These are phyloP conservation scores for Aureobasidium subglaciale DNA, from an alignment of 2,329 filamentous ascomycete genomes.

Conservation along the genomic window DNA sequence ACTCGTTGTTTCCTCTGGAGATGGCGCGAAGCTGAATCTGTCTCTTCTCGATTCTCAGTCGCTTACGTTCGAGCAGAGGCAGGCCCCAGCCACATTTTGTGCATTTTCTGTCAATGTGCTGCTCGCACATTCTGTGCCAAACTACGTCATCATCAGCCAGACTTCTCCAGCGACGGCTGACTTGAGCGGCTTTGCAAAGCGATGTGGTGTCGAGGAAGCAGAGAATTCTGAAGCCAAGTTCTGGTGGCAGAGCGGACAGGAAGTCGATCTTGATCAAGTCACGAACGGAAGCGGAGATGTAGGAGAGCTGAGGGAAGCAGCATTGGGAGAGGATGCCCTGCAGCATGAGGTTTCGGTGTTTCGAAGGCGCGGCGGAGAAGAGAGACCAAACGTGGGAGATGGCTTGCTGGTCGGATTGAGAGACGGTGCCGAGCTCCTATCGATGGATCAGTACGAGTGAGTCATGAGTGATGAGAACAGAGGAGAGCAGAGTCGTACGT, in stretches of 20 bases:
- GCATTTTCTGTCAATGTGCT: slow-evolving; percentile 90
- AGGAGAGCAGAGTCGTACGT: slow-evolving; percentile 44
- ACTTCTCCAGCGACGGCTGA: slow-evolving; percentile 78
- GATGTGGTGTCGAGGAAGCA: slow-evolving; percentile 90
- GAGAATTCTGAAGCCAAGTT: slow-evolving; percentile 89
- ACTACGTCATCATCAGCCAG: slow-evolving; percentile 96
- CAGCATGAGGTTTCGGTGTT: slow-evolving; percentile 92
- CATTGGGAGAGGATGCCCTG: slow-evolving; percentile 94
- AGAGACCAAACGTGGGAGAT: slow-evolving; percentile 97
- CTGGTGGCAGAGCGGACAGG: slow-evolving; percentile 75
- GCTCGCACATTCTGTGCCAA: slow-evolving; percentile 97
- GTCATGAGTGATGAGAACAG: background rate
- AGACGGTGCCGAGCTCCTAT: slow-evolving; percentile 73
- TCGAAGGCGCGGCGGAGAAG: slow-evolving; percentile 89
- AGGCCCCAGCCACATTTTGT: slow-evolving; percentile 94
- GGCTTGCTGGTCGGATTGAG: slow-evolving; percentile 81
- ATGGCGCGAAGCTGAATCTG: slow-evolving; percentile 68
- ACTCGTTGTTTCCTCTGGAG: slow-evolving; percentile 49
- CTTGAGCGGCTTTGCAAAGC: slow-evolving; percentile 90
- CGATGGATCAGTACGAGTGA: background rate
- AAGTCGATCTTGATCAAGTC: slow-evolving; percentile 98
- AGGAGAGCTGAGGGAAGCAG: slow-evolving; percentile 94
- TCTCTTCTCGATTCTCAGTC: slow-evolving; percentile 76
- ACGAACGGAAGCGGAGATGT: slow-evolving; percentile 80
- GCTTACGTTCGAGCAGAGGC: slow-evolving; percentile 80